Evolutionary conservation across 2,329 filamentous ascomycete species (phyloP), one percentile per base, ranked within the genome.

Genomic region (Cordyceps militaris): DNA sequence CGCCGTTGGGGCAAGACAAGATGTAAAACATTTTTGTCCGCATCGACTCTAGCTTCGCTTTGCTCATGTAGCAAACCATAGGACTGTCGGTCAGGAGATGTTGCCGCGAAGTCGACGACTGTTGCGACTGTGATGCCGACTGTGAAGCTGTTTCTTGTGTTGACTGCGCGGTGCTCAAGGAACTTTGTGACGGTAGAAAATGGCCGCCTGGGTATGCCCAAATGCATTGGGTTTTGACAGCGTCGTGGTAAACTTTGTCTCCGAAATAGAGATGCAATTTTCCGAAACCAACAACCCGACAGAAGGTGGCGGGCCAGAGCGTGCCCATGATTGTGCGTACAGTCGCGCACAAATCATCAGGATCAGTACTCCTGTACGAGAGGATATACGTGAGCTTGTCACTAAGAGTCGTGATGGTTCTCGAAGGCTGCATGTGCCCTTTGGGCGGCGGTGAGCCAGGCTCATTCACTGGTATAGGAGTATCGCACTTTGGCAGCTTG

Each of bases 251-350:
- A 14, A 72, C 66, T 30, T 73, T 72, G 19, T 70, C 66, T 26
- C 79, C 80, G 61, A 81, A 83, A 61, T 76, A 76, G 2, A 83
- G 61, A 59, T 76, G 71, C 19, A 23, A 13, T 83, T 66, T n/a
- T 80, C 74, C 3, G 74, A 69, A 4, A 67, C 56, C 11, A 67
- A 62, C 7, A 67, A 64, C 2, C 38, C 62, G 66, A 50, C 59
- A 59, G 61, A 76, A 71, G 4, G 65, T 62, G 6, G 63, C 62
- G 16, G 73, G 73, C 70, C 72, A 84, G 5, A 83, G 66, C 1
- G 69, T 76, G 14, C 68, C 66, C 53, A 83, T 64, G 34, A 81
- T 66, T 28, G 66, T 70, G 61, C 73, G 74, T 56, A 82, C 68
- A 4, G 76, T 73, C 42, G 70, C 70, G 19, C 67, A 71, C 60